Evolutionary conservation across 495 filamentous ascomycete genomes (phyloP).

Genomic region (Wilcoxina mikolae): DNA sequence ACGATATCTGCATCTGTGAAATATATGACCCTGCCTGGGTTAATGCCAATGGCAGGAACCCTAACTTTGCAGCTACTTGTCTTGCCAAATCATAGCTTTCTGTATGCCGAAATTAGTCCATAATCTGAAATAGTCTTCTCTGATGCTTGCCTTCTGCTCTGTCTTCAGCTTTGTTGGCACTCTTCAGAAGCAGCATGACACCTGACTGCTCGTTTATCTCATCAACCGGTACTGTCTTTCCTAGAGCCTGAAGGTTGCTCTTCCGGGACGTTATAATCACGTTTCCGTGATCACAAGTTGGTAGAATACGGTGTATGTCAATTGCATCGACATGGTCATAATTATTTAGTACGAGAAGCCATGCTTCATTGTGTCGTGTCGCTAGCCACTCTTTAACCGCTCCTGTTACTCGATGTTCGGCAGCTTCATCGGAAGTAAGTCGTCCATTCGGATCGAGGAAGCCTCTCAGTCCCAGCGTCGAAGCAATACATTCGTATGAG

Average conservation of each 20-base stretch:
- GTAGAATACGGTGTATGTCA: constrained; percentile 4
- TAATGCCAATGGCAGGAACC: constrained; percentile 15
- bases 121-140: not conserved
- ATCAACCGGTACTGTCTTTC: constrained; percentile 5
- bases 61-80: constrained; percentile 7
- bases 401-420: not conserved
- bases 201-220: constrained; percentile 2
- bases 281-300: constrained; percentile 5
- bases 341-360: constrained; percentile 10
- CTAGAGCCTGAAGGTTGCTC: not conserved
- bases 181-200: constrained; percentile 9
- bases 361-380: not conserved
- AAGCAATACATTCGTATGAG: constrained; percentile 6
- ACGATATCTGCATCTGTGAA: constrained; percentile 8
- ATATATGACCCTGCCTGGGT: constrained; percentile 17
- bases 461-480: constrained; percentile 6
- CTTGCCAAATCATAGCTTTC: constrained; percentile 5
- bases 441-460: constrained; percentile 6
- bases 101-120: not conserved
- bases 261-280: constrained; percentile 10
- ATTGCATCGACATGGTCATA: constrained; percentile 5
- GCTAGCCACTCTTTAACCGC: constrained; percentile 3
- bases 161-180: not conserved
- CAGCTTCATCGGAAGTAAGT: not conserved
- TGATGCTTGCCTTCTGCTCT: not conserved